A percentile compares a stretch with the other conserved stretches of the same genome.
Evolutionary conservation across 129 eudicot species (phyloP).

Genomic region (Oenanthe sinensis): DNA sequence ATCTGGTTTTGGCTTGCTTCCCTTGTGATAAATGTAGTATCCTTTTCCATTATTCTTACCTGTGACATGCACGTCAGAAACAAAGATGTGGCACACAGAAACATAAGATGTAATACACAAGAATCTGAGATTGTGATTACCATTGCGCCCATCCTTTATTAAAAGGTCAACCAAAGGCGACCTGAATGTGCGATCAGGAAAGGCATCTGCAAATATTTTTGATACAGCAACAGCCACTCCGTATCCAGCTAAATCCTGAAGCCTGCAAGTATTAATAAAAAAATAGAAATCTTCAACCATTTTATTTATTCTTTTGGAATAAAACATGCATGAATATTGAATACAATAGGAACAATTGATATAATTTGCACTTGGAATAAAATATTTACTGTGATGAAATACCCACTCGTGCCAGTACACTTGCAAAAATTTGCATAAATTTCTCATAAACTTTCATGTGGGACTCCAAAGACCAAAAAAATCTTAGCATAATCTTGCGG

Average conservation of each 20-base stretch:
- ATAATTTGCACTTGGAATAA: neutral
- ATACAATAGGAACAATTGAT: neutral
- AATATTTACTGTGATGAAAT: neutral
- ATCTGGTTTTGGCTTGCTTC: slow-evolving; percentile 93
- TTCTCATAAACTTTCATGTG: neutral
- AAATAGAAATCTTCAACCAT: neutral
- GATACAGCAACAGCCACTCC: slow-evolving; percentile 82
- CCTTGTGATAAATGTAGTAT: slow-evolving; percentile 77
- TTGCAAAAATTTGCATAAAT: neutral
- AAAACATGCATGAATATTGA: neutral
- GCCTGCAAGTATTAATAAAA: slow-evolving; percentile 35
- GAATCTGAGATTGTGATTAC: slow-evolving; percentile 22
- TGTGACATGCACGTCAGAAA: slow-evolving; percentile 18
- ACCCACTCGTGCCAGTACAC: neutral
- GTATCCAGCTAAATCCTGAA: slow-evolving; percentile 87
- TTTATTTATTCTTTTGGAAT: neutral
- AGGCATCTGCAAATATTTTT: slow-evolving; percentile 49
- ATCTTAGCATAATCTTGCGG: neutral
- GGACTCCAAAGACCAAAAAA: neutral
- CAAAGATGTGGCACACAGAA: slow-evolving; percentile 7
- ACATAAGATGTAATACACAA: neutral
- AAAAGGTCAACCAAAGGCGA: slow-evolving; percentile 68
- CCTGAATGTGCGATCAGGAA: slow-evolving; percentile 67
- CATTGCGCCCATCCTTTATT: slow-evolving; percentile 74
- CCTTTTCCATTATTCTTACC: slow-evolving; percentile 95